Evolutionary conservation across 768 basidiomycete genomes (phyloP).

Genomic region (Psilocybe azurescens): DNA sequence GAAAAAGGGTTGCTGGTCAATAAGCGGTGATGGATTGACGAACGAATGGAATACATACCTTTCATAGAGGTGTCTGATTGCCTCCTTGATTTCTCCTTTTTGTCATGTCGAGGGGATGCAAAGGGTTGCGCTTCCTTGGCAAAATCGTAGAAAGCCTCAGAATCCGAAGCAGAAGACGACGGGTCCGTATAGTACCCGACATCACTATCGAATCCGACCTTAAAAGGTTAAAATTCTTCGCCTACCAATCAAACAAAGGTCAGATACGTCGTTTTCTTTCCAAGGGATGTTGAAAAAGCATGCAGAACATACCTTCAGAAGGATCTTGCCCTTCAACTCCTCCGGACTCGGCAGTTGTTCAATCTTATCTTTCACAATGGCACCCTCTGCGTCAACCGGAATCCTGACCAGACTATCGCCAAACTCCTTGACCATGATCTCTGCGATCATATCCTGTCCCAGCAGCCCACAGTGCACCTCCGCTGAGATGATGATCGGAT

Average conservation of each 20-base stretch:
- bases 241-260: constrained; percentile 40
- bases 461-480: constrained; percentile 87
- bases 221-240: constrained; percentile 74
- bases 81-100: constrained; percentile 16
- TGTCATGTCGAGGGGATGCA: not conserved
- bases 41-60: constrained; percentile 25
- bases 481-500: constrained; percentile 96
- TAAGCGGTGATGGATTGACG: not conserved
- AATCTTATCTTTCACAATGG: constrained; percentile 38
- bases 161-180: constrained; percentile 40
- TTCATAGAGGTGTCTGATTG: constrained; percentile 35
- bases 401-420: constrained; percentile 46
- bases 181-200: constrained; percentile 29
- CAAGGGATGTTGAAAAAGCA: not conserved
- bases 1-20: not conserved
- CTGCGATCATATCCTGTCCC: constrained; percentile 55
- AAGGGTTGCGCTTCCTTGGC: constrained; percentile 14
- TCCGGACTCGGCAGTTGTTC: constrained; percentile 86
- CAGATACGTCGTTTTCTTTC: not conserved
- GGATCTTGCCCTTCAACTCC: constrained; percentile 76
- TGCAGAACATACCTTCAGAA: constrained; percentile 67
- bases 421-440: constrained; percentile 53
- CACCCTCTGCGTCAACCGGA: constrained; percentile 40
- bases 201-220: constrained; percentile 28
- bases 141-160: constrained; percentile 34